These are phyloP conservation scores for Avena atlantica DNA, from an alignment of 176 grass and related monocot genomes.

Conservation along the genomic window DNA sequence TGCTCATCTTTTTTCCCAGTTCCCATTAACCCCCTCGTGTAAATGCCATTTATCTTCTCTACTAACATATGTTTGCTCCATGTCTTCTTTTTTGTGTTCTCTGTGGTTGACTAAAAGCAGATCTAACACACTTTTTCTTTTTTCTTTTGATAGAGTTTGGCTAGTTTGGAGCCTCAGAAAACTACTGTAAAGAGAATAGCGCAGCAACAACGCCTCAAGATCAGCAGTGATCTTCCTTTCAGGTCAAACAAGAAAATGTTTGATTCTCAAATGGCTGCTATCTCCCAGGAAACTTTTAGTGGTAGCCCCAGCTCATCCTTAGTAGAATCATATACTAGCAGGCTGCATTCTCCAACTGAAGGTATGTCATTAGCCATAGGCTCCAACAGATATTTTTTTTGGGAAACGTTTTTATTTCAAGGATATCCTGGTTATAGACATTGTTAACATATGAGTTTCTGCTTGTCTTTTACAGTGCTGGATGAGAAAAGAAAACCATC, in stretches of 20 bases:
- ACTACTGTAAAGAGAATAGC: constrained; percentile 87
- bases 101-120: constrained; percentile 19
- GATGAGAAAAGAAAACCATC: constrained; percentile 57
- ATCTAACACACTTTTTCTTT: constrained; percentile 31
- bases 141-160: constrained; percentile 58
- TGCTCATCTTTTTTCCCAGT: background rate
- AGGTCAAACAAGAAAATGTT: constrained; percentile 80
- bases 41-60: background rate
- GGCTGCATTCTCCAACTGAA: constrained; percentile 47
- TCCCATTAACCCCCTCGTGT: background rate
- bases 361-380: constrained; percentile 40
- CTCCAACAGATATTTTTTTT: background rate
- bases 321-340: constrained; percentile 57
- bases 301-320: constrained; percentile 48
- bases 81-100: constrained; percentile 23
- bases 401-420: constrained; percentile 13
- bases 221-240: constrained; percentile 72
- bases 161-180: constrained; percentile 80
- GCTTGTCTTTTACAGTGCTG: constrained; percentile 44
- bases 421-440: constrained; percentile 39
- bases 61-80: background rate
- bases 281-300: constrained; percentile 52
- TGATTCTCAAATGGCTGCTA: constrained; percentile 70
- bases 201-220: constrained; percentile 66
- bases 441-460: constrained; percentile 15